Conservation (phyloP, 108 stramenopile species). For the Parietichytrium sp. region DNA sequence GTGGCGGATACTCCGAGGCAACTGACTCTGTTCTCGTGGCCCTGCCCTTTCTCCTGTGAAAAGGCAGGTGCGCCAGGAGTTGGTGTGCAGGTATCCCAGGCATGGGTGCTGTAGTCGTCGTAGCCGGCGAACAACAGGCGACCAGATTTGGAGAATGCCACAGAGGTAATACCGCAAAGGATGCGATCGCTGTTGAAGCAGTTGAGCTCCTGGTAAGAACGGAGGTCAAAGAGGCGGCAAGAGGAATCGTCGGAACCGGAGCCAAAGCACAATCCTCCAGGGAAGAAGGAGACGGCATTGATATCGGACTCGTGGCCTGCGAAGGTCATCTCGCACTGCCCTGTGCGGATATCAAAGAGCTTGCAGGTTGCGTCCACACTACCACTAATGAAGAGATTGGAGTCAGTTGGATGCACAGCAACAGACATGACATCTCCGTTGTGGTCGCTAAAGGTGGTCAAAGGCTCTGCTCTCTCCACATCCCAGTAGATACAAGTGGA, state of each 20-base stretch:
- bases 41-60: slow-evolving; percentile 63
- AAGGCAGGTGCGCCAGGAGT: background rate
- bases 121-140: slow-evolving; percentile 62
- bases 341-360: slow-evolving; percentile 90
- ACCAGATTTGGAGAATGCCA: slow-evolving; percentile 41
- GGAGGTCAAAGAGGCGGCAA: slow-evolving; percentile 88
- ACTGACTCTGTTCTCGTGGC: slow-evolving; percentile 92
- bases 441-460: slow-evolving; percentile 87
- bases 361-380: slow-evolving; percentile 93
- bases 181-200: slow-evolving; percentile 72
- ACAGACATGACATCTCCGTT: slow-evolving; percentile 89
- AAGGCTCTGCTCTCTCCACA: slow-evolving; percentile 73
- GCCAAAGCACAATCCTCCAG: slow-evolving; percentile 80
- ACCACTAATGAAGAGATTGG: slow-evolving; percentile 84
- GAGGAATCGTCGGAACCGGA: slow-evolving; percentile 92
- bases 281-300: slow-evolving; percentile 91
- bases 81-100: slow-evolving; percentile 59
- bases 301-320: slow-evolving; percentile 92
- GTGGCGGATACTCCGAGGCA: slow-evolving; percentile 83
- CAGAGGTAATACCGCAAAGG: slow-evolving; percentile 36
- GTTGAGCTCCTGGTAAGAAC: slow-evolving; percentile 84
- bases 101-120: slow-evolving; percentile 65
- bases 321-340: slow-evolving; percentile 78
- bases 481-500: slow-evolving; percentile 96
- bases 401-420: slow-evolving; percentile 73